phyloP scores from a whole-genome alignment of 192 early-diverging fungal genomes.

The Chytriomyces confervae region DNA sequence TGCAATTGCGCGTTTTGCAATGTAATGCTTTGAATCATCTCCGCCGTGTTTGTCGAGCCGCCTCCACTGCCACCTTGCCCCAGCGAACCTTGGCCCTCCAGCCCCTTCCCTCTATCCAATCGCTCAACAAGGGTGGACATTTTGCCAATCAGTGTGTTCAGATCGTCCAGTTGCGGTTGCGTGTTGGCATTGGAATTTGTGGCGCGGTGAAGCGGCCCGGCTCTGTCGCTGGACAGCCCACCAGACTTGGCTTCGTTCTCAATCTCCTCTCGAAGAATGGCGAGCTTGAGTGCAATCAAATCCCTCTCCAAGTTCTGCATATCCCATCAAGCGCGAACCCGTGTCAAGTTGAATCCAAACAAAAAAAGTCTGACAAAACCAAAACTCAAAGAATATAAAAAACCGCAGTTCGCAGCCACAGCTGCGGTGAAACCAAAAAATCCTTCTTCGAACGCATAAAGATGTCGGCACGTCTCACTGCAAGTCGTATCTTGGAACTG shows the following conservation, averaged over 20 bases:
- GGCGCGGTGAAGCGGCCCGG: neutral
- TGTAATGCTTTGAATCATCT: constrained; percentile 25
- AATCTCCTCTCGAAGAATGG: constrained; percentile 7
- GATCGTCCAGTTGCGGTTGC: neutral
- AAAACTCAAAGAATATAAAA: too few species aligned
- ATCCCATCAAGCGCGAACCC: neutral
- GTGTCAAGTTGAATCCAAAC: too few species aligned
- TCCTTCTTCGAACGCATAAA: too few species aligned
- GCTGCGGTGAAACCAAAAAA: too few species aligned
- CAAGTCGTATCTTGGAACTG: constrained; percentile 2
- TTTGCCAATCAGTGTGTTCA: neutral
- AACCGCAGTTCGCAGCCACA: too few species aligned
- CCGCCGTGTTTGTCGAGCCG: constrained; percentile 7
- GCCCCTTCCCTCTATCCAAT: neutral
- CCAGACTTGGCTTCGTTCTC: neutral
- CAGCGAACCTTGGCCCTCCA: too few species aligned
- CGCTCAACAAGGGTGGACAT: constrained; percentile 19
- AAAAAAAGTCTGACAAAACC: too few species aligned
- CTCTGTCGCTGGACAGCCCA: neutral
- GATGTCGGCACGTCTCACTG: neutral
- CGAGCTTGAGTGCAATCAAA: constrained; percentile 14
- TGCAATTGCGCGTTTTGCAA: constrained; percentile 33
- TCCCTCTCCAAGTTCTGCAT: constrained; percentile 18
- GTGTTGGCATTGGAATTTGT: neutral
- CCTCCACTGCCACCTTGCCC: too few species aligned